phyloP scores from a whole-genome alignment of 441 rosid species.

The Bocquillonia castaneifolia region DNA sequence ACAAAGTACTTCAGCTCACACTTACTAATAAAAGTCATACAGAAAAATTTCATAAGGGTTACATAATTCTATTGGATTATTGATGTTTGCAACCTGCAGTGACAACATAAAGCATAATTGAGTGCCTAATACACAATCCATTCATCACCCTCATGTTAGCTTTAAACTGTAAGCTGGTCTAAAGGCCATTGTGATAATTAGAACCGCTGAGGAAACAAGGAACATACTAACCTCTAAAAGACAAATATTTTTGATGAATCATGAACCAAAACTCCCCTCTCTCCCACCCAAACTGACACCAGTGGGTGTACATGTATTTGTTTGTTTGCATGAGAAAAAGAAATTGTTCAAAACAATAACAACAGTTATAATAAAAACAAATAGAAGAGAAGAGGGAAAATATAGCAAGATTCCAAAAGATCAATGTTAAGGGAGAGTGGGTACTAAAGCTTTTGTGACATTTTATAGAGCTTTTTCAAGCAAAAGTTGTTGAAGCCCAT shows the following conservation, averaged over 20 bases:
- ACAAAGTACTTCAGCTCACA: neutral
- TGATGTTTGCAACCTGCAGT: neutral
- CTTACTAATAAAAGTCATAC: neutral
- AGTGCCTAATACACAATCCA: neutral
- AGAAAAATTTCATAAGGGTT: neutral
- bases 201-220: neutral
- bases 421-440: neutral
- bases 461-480: neutral
- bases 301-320: neutral
- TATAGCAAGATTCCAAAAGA: neutral
- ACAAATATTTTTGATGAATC: neutral
- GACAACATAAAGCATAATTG: neutral
- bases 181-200: neutral
- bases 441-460: neutral
- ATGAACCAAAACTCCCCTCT: neutral
- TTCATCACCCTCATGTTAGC: neutral
- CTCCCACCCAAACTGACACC: neutral
- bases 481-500: neutral
- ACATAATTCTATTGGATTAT: neutral
- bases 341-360: neutral
- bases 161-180: neutral
- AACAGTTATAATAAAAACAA: neutral
- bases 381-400: neutral
- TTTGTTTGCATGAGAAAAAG: neutral
- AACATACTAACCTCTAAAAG: neutral